Base-by-base conservation (phyloP, 2,329 filamentous ascomycete genomes). In the Fonsecaea erecta region DNA sequence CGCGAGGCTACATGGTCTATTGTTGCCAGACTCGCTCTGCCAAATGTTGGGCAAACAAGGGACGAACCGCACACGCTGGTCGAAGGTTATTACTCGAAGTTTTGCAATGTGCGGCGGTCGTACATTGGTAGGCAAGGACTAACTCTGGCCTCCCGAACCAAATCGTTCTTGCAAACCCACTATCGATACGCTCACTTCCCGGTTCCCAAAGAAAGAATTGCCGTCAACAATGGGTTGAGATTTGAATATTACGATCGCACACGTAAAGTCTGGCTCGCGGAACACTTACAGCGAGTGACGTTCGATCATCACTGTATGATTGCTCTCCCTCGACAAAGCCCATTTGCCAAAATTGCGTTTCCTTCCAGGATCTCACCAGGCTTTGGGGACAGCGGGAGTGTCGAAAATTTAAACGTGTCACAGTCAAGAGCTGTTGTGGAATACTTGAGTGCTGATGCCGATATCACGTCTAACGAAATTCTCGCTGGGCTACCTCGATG, bases 1-100 rank as follows among this genome's bases (percentile, higher is more conserved):
- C 78, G 86, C 12, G 79, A 85, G 61, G 75, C 78, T 3, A 85
- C 83, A 0, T 87, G 83, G 83, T 71, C 68, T 2, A 78, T 87
- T 2, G 24, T 85, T 0, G 71, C 73, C 2, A 69, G 60, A 2
- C 67, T 85, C 11, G 79, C 71, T 1, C 67, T 74, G 34, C 75
- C 73, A 43, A 68, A 37, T 64, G 61, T 52, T 2, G 14, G 58
- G 26, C 46, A 37, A 2, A 46, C 2, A n/a, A 35, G 1, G 8
- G 58, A 24, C 1, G 56, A 72, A 48, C 75, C 75, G 7, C 63
- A 71, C 30, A 59, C 73, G 9, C 59, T 74, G 1, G 67, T 82
- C 3, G 69, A 70, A 2, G 58, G 75, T 0, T 81, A 81, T 54
- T 63, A 66, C 60, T 67, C 71, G 0, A 72, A 74, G 30, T 72